A percentile compares a stretch with the other conserved stretches of the same genome.
These are phyloP conservation scores for Asparagopsis taxiformis DNA, from an alignment of 31 red algal genomes.

Conservation along the genomic window DNA sequence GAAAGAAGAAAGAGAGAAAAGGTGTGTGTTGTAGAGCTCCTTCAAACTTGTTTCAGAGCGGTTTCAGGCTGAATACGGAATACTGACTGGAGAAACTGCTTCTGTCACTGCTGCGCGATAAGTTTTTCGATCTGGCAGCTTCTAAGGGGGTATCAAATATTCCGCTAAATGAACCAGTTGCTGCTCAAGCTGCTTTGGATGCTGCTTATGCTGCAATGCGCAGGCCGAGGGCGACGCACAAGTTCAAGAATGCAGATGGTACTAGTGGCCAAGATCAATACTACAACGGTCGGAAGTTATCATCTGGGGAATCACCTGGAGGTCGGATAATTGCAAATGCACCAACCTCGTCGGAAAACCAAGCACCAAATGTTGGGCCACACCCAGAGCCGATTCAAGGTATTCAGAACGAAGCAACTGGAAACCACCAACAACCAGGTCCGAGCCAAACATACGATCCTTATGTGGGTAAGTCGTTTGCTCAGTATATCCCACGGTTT, in stretches of 20 bases:
- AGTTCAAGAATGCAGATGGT: slow-evolving; percentile 9
- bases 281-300: slow-evolving; percentile 33
- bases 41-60: neutral
- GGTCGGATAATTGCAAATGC: neutral
- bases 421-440: neutral
- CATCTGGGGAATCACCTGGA: slow-evolving; percentile 24
- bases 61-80: neutral
- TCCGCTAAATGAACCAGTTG: slow-evolving; percentile 28
- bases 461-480: neutral
- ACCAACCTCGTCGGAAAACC: neutral
- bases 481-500: slow-evolving; percentile 1
- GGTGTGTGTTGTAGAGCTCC: slow-evolving; percentile 1
- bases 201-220: slow-evolving; percentile 23
- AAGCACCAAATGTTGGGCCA: neutral
- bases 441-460: neutral
- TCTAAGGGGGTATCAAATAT: slow-evolving; percentile 32
- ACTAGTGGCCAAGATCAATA: neutral
- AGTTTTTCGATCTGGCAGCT: slow-evolving; percentile 38
- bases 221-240: slow-evolving; percentile 18
- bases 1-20: slow-evolving; percentile 36
- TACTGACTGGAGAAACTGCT: neutral
- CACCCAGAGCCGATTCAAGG: neutral
- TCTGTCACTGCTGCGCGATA: neutral
- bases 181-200: slow-evolving; percentile 39
- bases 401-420: neutral